Base-by-base conservation (phyloP, 768 basidiomycete genomes). In the Candolleomyces efflorescens region DNA sequence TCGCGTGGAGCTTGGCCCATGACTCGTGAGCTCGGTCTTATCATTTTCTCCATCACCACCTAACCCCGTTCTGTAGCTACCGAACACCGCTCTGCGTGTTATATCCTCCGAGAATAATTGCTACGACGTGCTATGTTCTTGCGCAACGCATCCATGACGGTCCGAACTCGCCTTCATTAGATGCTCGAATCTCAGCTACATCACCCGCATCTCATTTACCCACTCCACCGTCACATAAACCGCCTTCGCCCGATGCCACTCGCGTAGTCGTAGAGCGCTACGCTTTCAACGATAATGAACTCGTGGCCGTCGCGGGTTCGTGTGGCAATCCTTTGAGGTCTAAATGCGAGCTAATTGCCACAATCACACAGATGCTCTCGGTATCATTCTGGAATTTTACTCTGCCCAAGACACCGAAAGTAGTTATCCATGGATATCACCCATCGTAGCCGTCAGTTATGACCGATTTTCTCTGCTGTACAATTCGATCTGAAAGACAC, bases 1-100 rank as follows among this genome's bases (percentile, higher is more conserved):
- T 83, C 65, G 85, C 90, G 12, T 94, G 91, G 92, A 90, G 89
- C 60, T 76, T 94, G 52, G 87, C 90, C 13, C 89, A 92, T 71
- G 92, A 94, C 75, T 91, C 92, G 92, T 93, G 58, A 71, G 78
- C 80, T 37, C 43, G 13, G 50, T 51, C 20, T 61, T 53, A 55
- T 54, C 41, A 12, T 39, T 36, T 60, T 49, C 59, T 52, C 27
- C 27, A 63, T 53, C 47, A 46, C 12, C 44, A 53, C 53, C n/a
- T 61, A 18, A 54, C 59, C 58, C 44, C 52, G 58, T 46, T 24
- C 22, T 57, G 44, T 65, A 92, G 92, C 53, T 90, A 86, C 70
- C 82, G 92, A 62, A 92, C 88, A 3, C 89, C 90, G 3, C 71
- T 92, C 20, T 92, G 90, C 67, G 65, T 92, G 45, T 71, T 92